These are phyloP conservation scores for Nannochloris sp. DNA, from an alignment of 139 green algal genomes.

Conservation along the genomic window DNA sequence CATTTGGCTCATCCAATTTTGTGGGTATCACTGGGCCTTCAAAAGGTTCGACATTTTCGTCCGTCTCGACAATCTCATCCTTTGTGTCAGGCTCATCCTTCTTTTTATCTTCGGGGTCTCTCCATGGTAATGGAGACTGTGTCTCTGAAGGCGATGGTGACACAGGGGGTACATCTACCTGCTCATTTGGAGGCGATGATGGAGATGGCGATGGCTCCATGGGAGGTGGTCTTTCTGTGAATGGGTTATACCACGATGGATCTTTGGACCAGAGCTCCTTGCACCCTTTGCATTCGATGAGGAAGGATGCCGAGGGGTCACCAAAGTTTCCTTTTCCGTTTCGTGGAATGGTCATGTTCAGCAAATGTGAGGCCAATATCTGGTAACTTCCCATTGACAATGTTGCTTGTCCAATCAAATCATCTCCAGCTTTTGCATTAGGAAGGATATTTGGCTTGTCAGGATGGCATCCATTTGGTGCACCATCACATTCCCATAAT, in stretches of 20 bases:
- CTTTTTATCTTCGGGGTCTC: too few relatives aligned
- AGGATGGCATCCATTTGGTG: conserved; percentile 13
- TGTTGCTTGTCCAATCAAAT: conserved; percentile 10
- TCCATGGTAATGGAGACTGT: not conserved
- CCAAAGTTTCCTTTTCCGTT: conserved; percentile 1
- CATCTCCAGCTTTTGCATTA: conserved; percentile 13
- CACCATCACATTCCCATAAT: conserved; percentile 28
- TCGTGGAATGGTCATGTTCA: conserved; percentile 9
- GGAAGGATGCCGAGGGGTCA: not conserved
- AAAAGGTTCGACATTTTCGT: too few relatives aligned
- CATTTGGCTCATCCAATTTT: too few relatives aligned
- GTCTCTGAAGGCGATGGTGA: not conserved
- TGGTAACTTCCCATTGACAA: not conserved
- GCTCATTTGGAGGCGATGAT: not conserved
- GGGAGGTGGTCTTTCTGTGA: not conserved
- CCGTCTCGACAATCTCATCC: too few relatives aligned
- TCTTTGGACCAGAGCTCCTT: not conserved
- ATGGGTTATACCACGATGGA: conserved; percentile 2
- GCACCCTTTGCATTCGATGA: conserved; percentile 1
- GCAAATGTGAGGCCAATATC: not conserved
- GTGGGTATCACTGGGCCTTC: too few relatives aligned
- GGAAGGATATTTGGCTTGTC: conserved; percentile 7
- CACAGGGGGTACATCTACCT: not conserved
- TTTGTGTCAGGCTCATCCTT: too few relatives aligned
- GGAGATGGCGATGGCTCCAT: conserved; percentile 1